Conservation (phyloP, 106 monocot genomes). For the Acanthochlamys bracteata region DNA sequence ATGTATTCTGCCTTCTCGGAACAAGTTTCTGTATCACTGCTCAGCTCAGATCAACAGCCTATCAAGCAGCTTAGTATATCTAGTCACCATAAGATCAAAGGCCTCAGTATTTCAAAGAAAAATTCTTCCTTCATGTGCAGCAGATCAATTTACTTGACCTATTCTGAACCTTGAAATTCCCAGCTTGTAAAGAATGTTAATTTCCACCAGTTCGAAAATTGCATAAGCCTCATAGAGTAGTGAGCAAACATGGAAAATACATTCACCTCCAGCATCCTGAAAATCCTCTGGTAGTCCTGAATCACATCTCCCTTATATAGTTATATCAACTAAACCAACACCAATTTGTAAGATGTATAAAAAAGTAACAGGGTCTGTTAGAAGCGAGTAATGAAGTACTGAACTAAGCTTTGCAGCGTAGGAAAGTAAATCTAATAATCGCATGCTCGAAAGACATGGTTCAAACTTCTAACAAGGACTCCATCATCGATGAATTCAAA, state of each 20-base stretch:
- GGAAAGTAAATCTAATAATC: too few relatives aligned
- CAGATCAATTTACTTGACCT: too few relatives aligned
- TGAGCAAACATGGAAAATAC: slow-evolving; percentile 42
- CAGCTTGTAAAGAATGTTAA: slow-evolving; percentile 35
- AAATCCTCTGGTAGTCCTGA: slow-evolving; percentile 52
- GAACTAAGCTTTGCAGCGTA: too few relatives aligned
- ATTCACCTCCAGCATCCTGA: slow-evolving; percentile 51
- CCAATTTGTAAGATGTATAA: neutral
- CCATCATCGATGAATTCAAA: too few relatives aligned
- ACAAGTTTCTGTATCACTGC: too few relatives aligned
- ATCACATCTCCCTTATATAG: slow-evolving; percentile 50
- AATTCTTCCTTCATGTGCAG: too few relatives aligned
- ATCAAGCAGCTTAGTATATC: slow-evolving; percentile 67
- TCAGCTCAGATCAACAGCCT: too few relatives aligned
- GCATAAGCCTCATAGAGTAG: slow-evolving; percentile 77
- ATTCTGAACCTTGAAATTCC: slow-evolving; percentile 61
- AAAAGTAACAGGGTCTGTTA: neutral
- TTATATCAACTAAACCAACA: too few relatives aligned
- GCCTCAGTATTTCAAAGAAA: neutral
- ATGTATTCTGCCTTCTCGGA: too few relatives aligned
- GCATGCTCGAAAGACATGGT: too few relatives aligned
- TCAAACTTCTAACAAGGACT: too few relatives aligned
- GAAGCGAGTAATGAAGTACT: too few relatives aligned
- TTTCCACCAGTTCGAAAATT: slow-evolving; percentile 38
- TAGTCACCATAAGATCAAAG: slow-evolving; percentile 11